Evolutionary conservation across 2,329 filamentous ascomycete species (phyloP), one percentile per base, ranked within the genome.

Genomic region (Penicillium sp.): DNA sequence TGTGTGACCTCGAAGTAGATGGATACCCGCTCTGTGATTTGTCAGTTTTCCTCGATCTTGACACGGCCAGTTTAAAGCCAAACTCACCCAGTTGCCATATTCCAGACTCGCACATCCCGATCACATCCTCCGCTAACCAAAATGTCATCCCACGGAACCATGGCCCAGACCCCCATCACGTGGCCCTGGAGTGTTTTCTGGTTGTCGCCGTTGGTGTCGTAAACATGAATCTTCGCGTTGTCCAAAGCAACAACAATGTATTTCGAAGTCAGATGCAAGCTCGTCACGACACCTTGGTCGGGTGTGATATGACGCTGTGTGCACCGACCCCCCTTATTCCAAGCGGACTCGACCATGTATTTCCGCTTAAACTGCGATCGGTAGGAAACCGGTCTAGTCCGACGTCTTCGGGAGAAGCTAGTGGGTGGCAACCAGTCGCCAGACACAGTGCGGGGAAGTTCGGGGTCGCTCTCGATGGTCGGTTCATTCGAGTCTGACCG

Each of bases 91-190:
- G 91, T 96, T 50, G 88, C 87, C 80, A 99, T 87, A 70, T 99
- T 90, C 95, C 95, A 99, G 6, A 99, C 95, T 56, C 95, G 85
- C 27, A 99, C 95, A 71, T 99, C 95, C 59, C 95, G 86, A 77
- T 99, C 95, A 73, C 95, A 99, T 6, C 95, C 95, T 67, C 95
- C 95, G 68, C 92, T 97, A 58, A 99, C 95, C 59, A 99, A 82
- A 52, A 91, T 89, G 73, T 99, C 93, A 58, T 91, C 93, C 90
- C 93, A 97, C 7, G 95, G 95, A 24, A 99, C 92, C 93, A 99
- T 98, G 48, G 95, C 95, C 95, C 95, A 99, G 21, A 99, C 95
- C 41, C 95, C 95, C 95, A 99, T 99, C 45, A 98, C 90, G 77
- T 99, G 95, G 11, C 95, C 95, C 70, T 95, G 89, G 27, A 99